Conservation (phyloP, 805 yeast genomes). For the Barnettozyma sucrosica region DNA sequence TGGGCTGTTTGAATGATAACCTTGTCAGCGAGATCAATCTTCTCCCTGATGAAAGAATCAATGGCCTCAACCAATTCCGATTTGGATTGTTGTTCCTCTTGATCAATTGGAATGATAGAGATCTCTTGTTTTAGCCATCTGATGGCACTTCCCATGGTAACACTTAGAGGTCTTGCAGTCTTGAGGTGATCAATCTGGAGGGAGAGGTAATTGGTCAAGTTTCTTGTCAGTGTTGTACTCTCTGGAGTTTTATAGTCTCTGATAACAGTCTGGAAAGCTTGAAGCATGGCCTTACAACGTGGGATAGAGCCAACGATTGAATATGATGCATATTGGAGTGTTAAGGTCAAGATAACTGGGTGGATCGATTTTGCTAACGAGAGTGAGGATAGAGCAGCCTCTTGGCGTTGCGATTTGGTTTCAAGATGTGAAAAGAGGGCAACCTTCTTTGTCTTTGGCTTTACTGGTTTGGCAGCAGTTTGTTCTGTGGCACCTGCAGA, state of each 20-base stretch:
- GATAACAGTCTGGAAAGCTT: conserved; percentile 76
- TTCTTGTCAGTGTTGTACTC: conserved; percentile 80
- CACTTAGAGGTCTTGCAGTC: conserved; percentile 84
- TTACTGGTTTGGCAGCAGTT: neutral
- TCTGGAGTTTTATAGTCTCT: conserved; percentile 77
- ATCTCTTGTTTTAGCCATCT: conserved; percentile 96
- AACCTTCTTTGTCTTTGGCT: conserved; percentile 39
- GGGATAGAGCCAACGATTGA: conserved; percentile 86
- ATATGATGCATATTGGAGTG: conserved; percentile 77
- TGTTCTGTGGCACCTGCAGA: conserved; percentile 1
- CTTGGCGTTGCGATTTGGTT: conserved; percentile 68
- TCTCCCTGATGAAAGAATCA: conserved; percentile 77
- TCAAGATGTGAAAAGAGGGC: conserved; percentile 75
- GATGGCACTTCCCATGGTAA: conserved; percentile 96
- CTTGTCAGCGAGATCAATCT: conserved; percentile 74
- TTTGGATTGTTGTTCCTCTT: conserved; percentile 55
- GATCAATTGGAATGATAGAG: conserved; percentile 70
- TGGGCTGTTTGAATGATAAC: conserved; percentile 80
- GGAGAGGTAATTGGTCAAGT: conserved; percentile 79
- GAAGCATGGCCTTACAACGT: conserved; percentile 78
- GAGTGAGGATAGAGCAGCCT: conserved; percentile 20
- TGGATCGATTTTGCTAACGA: conserved; percentile 55
- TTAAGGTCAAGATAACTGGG: conserved; percentile 73
- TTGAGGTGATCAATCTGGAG: conserved; percentile 91
- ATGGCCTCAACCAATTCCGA: conserved; percentile 56